Conservation (phyloP, 345 rosid species). For the Salix arbutifolia region DNA sequence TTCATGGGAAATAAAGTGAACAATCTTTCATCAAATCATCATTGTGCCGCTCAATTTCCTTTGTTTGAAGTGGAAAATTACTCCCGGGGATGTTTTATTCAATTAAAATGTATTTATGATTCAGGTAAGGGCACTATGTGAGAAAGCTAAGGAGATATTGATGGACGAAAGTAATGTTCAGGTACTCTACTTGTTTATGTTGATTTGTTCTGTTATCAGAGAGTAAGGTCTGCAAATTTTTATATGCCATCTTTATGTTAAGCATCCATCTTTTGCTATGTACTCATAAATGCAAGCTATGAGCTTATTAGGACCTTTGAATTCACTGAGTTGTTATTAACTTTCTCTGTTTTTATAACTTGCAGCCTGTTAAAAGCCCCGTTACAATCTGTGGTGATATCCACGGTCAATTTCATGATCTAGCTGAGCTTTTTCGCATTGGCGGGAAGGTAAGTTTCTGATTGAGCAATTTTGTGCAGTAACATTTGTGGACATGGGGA, state of each 20-base stretch:
- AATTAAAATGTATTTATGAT: background rate
- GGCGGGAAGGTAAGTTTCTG: conserved; percentile 74
- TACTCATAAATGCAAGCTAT: background rate
- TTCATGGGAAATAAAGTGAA: too few relatives aligned
- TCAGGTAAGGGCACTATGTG: conserved; percentile 86
- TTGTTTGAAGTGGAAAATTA: background rate
- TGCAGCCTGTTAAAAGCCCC: conserved; percentile 89
- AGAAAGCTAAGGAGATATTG: conserved; percentile 92
- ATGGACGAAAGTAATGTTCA: conserved; percentile 99
- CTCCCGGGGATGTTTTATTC: background rate
- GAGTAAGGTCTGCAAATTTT: background rate
- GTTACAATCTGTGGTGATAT: conserved; percentile 97
- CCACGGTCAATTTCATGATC: conserved; percentile 97
- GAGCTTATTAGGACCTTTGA: background rate
- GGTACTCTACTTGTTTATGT: conserved; percentile 32
- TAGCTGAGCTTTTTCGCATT: conserved; percentile 94
- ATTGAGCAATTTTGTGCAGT: background rate
- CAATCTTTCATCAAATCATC: too few relatives aligned
- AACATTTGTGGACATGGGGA: background rate
- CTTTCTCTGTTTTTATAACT: background rate
- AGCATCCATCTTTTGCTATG: background rate
- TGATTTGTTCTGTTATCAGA: background rate
- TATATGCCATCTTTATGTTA: background rate
- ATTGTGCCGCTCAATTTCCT: too few relatives aligned
- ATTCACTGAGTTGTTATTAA: background rate